Conservation (phyloP, 768 basidiomycete genomes). For the Agaricus bisporus region DNA sequence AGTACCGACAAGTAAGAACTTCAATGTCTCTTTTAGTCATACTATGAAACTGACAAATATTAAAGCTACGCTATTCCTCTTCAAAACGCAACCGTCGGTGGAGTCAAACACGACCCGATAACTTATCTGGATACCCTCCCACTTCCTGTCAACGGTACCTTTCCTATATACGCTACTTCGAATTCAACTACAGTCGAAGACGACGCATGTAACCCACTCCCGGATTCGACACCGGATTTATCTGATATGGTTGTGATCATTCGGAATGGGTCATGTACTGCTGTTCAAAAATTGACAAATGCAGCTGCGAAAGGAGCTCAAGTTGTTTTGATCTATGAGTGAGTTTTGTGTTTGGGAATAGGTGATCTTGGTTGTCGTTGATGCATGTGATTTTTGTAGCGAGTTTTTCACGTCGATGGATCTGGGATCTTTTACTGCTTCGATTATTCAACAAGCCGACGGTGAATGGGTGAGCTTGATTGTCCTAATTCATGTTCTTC, state of each 20-base stretch:
- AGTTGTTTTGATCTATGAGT: constrained; percentile 50
- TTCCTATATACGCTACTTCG: constrained; percentile 56
- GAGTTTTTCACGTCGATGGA: constrained; percentile 35
- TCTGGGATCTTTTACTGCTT: constrained; percentile 40
- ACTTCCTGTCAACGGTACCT: constrained; percentile 35
- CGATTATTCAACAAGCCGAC: constrained; percentile 48
- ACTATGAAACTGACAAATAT: not conserved
- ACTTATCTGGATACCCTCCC: constrained; percentile 49
- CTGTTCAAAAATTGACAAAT: constrained; percentile 50
- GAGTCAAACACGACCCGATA: constrained; percentile 41
- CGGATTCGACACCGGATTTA: constrained; percentile 48
- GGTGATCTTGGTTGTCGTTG: not conserved
- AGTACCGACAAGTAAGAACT: constrained; percentile 44
- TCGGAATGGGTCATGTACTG: constrained; percentile 52
- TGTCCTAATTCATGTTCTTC: not conserved
- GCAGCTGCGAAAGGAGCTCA: constrained; percentile 47
- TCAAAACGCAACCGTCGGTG: constrained; percentile 47
- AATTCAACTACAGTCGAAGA: constrained; percentile 44
- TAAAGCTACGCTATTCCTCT: constrained; percentile 47
- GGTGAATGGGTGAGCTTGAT: constrained; percentile 41
- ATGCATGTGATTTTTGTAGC: constrained; percentile 33
- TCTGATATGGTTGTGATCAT: constrained; percentile 48
- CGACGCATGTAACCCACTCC: constrained; percentile 56
- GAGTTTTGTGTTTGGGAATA: constrained; percentile 12
- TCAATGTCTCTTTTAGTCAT: not conserved